Base-by-base conservation (phyloP, 2,329 filamentous ascomycete genomes). In the Penicillium concentricum region DNA sequence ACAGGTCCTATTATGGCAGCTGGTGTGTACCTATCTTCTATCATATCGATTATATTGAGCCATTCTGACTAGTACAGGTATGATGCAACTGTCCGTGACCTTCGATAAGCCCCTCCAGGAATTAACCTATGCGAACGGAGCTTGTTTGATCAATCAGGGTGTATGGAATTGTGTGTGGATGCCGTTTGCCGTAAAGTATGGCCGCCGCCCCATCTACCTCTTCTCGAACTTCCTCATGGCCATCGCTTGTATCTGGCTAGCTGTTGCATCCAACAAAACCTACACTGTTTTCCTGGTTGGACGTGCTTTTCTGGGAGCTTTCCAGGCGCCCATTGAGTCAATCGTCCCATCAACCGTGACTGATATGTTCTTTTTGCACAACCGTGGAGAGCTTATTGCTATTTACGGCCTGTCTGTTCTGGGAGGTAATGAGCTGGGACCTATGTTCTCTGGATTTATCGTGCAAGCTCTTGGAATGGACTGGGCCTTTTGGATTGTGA, bases 391-490 rank as follows among this genome's bases (percentile, higher is more conserved):
- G 34, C 49, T 60, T 1, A 51, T 61, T 7, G 42, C 61, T 6
- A 38, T 54, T 4, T 63, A 63, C n/a, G 65, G 66, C 5, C 50
- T 67, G 18, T 51, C 64, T 20, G 65, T 68, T 3, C 53, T 67
- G 0, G 64, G 62, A 18, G 67, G 66, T 0, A 69, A 69, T 38
- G 65, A 69, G 26, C 57, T 69, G 12, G 66, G 67, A 2, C 67
- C 67, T 4, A 57, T 69, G 41, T 56, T 65, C 18, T 69, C 66
- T 0, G 64, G 61, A 6, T 68, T 60, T 22, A 69, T 67, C 38
- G 61, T 67, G 5, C 61, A 62, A 30, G 55, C 51, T 2, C 42
- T 62, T 13, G 55, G 60, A 12, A 62, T 61, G 60, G 26, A 51
- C 42, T 62, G 58, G 60, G 60, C 55, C 2, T 62, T 62, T 32